A percentile compares a stretch with the other conserved stretches of the same genome.
phyloP scores from a whole-genome alignment of 331 rosid species.

The Pyracantha coccinea region DNA sequence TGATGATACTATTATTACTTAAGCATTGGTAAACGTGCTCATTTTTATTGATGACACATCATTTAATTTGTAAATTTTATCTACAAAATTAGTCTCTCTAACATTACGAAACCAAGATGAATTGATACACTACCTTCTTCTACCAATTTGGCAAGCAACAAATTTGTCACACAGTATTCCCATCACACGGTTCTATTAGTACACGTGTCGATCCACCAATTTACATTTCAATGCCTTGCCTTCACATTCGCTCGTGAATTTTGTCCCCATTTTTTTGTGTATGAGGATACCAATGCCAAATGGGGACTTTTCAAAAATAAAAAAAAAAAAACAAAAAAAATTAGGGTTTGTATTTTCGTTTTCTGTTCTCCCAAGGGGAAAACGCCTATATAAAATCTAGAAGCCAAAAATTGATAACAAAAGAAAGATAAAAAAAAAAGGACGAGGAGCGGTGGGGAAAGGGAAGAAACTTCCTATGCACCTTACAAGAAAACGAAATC shows the following conservation, averaged over 20 bases:
- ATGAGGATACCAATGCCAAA: no score
- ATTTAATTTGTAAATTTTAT: no score
- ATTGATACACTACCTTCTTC: no score
- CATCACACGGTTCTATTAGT: not conserved
- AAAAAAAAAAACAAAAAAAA: no score
- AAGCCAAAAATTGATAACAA: not conserved
- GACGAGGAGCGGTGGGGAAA: constrained; percentile 1
- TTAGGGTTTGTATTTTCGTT: not conserved
- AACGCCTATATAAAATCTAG: not conserved
- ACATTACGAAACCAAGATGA: no score
- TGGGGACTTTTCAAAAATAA: no score
- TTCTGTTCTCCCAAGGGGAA: not conserved
- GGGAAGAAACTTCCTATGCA: constrained; percentile 43
- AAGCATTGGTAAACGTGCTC: rapidly evolving
- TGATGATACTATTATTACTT: no score
- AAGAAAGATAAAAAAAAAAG: not conserved
- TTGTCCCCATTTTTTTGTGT: not conserved
- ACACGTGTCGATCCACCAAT: not conserved
- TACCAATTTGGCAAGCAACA: not conserved
- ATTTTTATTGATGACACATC: no score
- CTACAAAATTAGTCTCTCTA: rapidly evolving
- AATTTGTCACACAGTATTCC: not conserved
- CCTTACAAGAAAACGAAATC: constrained; percentile 39
- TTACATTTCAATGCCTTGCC: not conserved
- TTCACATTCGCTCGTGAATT: not conserved